A percentile compares a stretch with the other conserved stretches of the same genome.
Conservation (phyloP, 306 rosid genomes). For the Chamaecrista fasciculata region DNA sequence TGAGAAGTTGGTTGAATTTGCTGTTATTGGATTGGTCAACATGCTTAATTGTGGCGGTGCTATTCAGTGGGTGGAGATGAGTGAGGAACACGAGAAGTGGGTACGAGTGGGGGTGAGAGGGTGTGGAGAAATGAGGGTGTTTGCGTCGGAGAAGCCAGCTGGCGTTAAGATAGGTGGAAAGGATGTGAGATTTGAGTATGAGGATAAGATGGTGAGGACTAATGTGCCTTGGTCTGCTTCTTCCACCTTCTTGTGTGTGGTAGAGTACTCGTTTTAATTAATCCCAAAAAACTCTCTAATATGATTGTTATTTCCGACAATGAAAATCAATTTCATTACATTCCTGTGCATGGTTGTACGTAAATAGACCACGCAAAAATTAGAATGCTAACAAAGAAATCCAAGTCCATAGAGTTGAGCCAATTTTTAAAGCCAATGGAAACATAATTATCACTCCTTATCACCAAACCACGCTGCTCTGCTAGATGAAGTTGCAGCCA, state of each 20-base stretch:
- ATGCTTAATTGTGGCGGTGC: constrained; percentile 77
- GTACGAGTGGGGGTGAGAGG: constrained; percentile 48
- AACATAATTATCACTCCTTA: too few relatives aligned
- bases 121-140: constrained; percentile 56
- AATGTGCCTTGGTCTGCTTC: constrained; percentile 52
- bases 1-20: constrained; percentile 41
- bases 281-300: too few relatives aligned
- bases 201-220: constrained; percentile 43
- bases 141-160: constrained; percentile 51
- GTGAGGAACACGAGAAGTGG: constrained; percentile 26
- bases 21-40: constrained; percentile 67
- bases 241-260: constrained; percentile 32
- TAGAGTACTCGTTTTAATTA: constrained; percentile 57
- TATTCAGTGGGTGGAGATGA: constrained; percentile 41
- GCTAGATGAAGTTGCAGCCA: too few relatives aligned
- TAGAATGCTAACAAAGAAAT: too few relatives aligned
- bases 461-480: too few relatives aligned
- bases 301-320: too few relatives aligned
- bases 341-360: too few relatives aligned
- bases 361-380: too few relatives aligned
- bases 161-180: constrained; percentile 53
- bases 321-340: too few relatives aligned
- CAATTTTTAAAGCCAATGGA: too few relatives aligned
- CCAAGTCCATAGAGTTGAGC: too few relatives aligned
- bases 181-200: constrained; percentile 42